Evolutionary conservation across 2,329 filamentous ascomycete genomes (phyloP), one percentile per base, ranked within the genome.

Genomic region (Exserohilum turcica): DNA sequence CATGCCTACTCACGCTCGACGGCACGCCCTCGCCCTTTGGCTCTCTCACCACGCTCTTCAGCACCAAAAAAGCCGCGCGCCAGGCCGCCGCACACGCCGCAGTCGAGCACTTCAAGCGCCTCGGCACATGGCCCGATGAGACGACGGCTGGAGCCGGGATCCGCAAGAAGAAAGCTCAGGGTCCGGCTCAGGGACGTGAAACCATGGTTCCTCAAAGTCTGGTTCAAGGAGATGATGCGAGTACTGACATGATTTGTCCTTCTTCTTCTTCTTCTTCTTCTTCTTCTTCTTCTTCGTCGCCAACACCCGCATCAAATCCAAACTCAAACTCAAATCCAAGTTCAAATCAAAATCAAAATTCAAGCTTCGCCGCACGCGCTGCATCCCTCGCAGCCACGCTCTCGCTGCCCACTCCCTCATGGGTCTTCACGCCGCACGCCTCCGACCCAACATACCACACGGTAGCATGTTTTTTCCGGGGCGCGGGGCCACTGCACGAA

Each of bases 51-150:
- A 51, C 56, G 0, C 60, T 70, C 8, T 77, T 76, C 61, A 48
- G 63, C 5, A 72, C 59, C 28, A 80, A 80, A 48, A 74, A 76
- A 53, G 64, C 68, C 8, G 79, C 79, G 1, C 74, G 74, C 16
- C 69, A 72, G 32, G 66, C 72, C 45, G 76, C 78, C 16, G 77
- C 79, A 7, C 61, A 65, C 48, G 68, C 71, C 50, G 78, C 77
- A 3, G 66, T 79, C 15, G 58, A 72, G 21, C 73, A 77, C 67
- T 72, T 79, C 50, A 74, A 78, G 48, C 46, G 54, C 3, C 49
- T 66, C 3, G 74, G 71, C 6, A 52, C 54, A 8, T 74, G 73
- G 71, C 68, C 67, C 39, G 54, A 67, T 5, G 54, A 50, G 13
- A 42, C 18, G 37, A 56, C 53, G 16, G 19, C 48, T 16, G 52